Conservation (phyloP, 352 stramenopile species). For the Globisporangium acanthophoron region DNA sequence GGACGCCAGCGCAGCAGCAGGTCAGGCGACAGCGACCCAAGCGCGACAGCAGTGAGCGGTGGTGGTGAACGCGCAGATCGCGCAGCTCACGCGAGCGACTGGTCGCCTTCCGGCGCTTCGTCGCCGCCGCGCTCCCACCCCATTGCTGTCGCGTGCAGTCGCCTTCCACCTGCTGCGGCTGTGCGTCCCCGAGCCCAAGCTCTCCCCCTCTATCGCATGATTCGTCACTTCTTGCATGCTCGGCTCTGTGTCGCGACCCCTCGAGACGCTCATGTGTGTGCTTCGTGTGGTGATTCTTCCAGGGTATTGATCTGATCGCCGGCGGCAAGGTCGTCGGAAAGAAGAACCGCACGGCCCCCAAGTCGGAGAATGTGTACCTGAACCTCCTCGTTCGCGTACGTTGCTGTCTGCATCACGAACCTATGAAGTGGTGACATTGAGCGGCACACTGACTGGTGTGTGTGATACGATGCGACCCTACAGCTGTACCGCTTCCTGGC, state of each 20-base stretch:
- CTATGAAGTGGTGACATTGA: slow-evolving; percentile 32
- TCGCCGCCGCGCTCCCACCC: neutral
- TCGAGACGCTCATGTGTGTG: slow-evolving; percentile 7
- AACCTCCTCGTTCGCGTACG: slow-evolving; percentile 94
- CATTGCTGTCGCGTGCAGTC: neutral
- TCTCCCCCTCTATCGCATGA: slow-evolving; percentile 4
- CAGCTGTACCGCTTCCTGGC: slow-evolving; percentile 95
- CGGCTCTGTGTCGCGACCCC: neutral
- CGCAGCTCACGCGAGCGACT: neutral
- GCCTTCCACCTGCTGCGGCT: neutral
- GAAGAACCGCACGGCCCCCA: slow-evolving; percentile 97
- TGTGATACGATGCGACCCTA: neutral
- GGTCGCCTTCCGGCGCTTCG: neutral
- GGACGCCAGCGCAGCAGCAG: slow-evolving; percentile 1
- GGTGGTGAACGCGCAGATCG: neutral
- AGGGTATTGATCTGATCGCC: slow-evolving; percentile 99
- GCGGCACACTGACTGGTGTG: neutral
- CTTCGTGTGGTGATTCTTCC: slow-evolving; percentile 1
- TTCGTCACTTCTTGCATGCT: neutral
- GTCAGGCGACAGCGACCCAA: neutral
- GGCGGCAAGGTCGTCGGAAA: slow-evolving; percentile 97
- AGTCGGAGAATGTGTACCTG: slow-evolving; percentile 99
- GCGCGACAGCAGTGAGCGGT: neutral
- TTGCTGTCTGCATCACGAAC: slow-evolving; percentile 30
- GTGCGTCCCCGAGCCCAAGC: slow-evolving; percentile 3